Conservation (phyloP, 75 land plant genomes). For the Picea glauca region DNA sequence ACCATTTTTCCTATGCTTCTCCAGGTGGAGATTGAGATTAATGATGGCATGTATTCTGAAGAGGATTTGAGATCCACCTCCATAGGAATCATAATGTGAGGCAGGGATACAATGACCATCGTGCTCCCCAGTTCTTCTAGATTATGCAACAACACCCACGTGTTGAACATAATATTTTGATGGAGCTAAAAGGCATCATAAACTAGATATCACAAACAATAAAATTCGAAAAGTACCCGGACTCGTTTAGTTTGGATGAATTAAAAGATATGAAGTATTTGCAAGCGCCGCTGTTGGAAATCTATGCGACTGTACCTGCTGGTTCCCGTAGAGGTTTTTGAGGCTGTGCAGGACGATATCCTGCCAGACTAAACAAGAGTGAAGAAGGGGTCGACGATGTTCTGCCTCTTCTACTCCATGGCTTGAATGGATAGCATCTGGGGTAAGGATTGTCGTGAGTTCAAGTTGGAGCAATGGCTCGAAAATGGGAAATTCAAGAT, state of each 20-base stretch:
- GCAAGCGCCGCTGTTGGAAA: constrained; percentile 15
- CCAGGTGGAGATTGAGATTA: too few relatives aligned
- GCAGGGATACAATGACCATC: constrained; percentile 65
- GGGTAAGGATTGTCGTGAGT: constrained; percentile 25
- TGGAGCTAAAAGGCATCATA: not conserved
- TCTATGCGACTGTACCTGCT: constrained; percentile 13
- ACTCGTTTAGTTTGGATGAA: not conserved
- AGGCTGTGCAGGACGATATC: not conserved
- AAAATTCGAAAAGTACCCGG: not conserved
- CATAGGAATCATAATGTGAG: constrained; percentile 46
- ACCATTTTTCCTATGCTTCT: too few relatives aligned
- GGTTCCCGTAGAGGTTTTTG: constrained; percentile 7
- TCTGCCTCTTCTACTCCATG: constrained; percentile 1
- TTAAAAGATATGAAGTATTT: not conserved
- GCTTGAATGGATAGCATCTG: constrained; percentile 17
- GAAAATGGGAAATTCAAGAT: not conserved
- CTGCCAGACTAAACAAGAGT: constrained; percentile 11
- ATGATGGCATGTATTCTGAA: too few relatives aligned
- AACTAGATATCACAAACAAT: not conserved
- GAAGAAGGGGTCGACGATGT: not conserved
- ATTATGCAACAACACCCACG: not conserved
- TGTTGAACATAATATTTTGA: not conserved
- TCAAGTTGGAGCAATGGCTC: constrained; percentile 28
- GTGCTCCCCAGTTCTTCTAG: constrained; percentile 16
- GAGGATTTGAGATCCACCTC: too few relatives aligned